Evolutionary conservation across 768 basidiomycete species (phyloP).

Genomic region (Termitomyces sp.): DNA sequence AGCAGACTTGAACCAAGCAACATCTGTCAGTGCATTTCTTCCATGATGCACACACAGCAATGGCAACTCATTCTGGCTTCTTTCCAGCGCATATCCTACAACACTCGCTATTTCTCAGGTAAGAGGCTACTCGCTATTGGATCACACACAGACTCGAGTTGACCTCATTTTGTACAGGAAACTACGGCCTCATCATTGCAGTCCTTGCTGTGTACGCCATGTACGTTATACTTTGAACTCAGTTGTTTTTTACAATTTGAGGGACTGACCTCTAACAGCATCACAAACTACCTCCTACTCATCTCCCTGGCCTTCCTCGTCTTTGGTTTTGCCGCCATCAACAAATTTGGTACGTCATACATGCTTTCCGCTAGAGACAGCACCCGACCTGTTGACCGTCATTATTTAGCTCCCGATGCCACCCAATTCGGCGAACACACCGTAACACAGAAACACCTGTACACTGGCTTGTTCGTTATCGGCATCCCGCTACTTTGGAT

Average conservation of each 20-base stretch:
- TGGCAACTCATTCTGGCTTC: neutral
- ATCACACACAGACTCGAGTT: neutral
- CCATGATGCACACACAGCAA: neutral
- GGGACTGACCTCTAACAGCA: constrained; percentile 33
- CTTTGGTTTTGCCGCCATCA: constrained; percentile 87
- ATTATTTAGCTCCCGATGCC: constrained; percentile 68
- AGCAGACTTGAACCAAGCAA: constrained; percentile 75
- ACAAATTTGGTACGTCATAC: constrained; percentile 70
- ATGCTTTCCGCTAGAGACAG: neutral
- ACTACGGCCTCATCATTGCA: constrained; percentile 80
- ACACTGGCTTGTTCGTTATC: constrained; percentile 85
- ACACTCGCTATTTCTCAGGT: constrained; percentile 88
- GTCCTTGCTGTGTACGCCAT: constrained; percentile 82
- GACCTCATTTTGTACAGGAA: constrained; percentile 46
- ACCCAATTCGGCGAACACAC: constrained; percentile 77
- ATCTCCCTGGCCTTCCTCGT: constrained; percentile 85
- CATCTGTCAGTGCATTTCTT: constrained; percentile 47
- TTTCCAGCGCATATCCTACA: constrained; percentile 84
- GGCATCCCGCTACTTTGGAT: constrained; percentile 86
- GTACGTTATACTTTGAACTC: constrained; percentile 35
- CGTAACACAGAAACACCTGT: constrained; percentile 87
- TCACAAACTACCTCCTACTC: constrained; percentile 81
- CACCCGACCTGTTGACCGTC: neutral
- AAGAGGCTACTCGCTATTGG: constrained; percentile 3
- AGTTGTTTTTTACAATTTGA: neutral